Evolutionary conservation across 495 filamentous ascomycete genomes (phyloP), one percentile per base, ranked within the genome.

Genomic region (Emericellopsis terricola): DNA sequence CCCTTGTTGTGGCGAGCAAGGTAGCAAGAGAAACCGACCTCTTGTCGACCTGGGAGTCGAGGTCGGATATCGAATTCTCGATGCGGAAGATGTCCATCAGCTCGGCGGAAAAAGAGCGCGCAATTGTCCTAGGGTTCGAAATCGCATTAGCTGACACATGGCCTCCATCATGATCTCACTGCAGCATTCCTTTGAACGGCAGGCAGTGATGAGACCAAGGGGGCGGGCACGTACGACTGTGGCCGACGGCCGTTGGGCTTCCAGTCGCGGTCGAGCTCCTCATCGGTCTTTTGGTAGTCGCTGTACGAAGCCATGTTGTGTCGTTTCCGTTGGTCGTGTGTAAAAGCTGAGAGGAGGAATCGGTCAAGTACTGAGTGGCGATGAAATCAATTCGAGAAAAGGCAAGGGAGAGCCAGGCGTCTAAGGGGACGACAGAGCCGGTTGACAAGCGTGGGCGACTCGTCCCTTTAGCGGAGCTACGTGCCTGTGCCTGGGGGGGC

Each of bases 1-100:
- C 30, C 44, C 37, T n/a, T n/a, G n/a, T n/a, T n/a, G n/a, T n/a
- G n/a, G n/a, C n/a, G n/a, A n/a, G n/a, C n/a, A n/a, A n/a, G n/a
- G n/a, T n/a, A n/a, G n/a, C n/a, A n/a, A n/a, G n/a, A n/a, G n/a
- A n/a, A 5, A 62, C 76, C 49, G 65, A 96, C 86, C 86, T 87
- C 52, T 82, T 73, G 49, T 91, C 74, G 28, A 92, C 71, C 36
- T 74, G 71, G 45, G 77, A 68, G 37, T 77, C 70, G 15, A 96
- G 66, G 38, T 81, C 68, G 44, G 79, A 73, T 39, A 94, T 57
- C 42, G 72, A 73, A 47, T 76, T 79, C 43, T 92, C 78, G 44
- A 89, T 73, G 43, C 75, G 68, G 53, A 96, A 96, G 40, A 85
- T 76, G 52, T 84, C 80, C 57, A 91, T 80, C 35, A 96, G 66